A percentile compares a stretch with the other conserved stretches of the same genome.
Conservation (phyloP, 2,329 filamentous ascomycete species). For the Ilyonectria robusta region DNA sequence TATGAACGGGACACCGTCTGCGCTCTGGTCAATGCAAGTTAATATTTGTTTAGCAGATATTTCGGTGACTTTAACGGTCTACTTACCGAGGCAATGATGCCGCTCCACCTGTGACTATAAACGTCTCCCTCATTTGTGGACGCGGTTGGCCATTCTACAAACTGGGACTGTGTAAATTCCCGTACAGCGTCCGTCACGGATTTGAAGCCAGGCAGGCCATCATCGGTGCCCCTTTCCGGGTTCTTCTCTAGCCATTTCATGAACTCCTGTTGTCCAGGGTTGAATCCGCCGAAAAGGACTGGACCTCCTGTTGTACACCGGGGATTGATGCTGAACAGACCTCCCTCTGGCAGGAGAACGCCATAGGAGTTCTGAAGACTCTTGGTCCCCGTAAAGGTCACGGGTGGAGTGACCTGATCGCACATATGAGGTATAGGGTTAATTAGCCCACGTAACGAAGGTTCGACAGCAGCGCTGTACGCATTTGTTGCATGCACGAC, state of each 20-base stretch:
- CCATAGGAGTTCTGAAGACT: slow-evolving; percentile 31
- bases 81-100: slow-evolving; percentile 26
- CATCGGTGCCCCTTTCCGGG: slow-evolving; percentile 22
- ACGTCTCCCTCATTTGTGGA: neutral
- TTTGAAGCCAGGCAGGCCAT: slow-evolving; percentile 18
- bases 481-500: slow-evolving; percentile 34
- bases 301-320: slow-evolving; percentile 7
- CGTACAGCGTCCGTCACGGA: slow-evolving; percentile 24
- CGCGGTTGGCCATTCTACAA: slow-evolving; percentile 21
- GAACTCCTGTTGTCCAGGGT: slow-evolving; percentile 27
- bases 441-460: slow-evolving; percentile 28
- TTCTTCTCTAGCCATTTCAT: slow-evolving; percentile 17
- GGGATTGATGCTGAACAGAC: slow-evolving; percentile 26
- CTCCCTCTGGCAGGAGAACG: slow-evolving; percentile 19
- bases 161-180: slow-evolving; percentile 24
- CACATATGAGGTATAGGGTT: slow-evolving; percentile 31
- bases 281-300: slow-evolving; percentile 27
- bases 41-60: neutral
- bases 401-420: slow-evolving; percentile 19
- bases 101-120: slow-evolving; percentile 24
- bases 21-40: slow-evolving; percentile 7
- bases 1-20: slow-evolving; percentile 30
- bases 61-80: neutral
- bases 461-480: slow-evolving; percentile 29
- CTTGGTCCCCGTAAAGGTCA: neutral